A percentile compares a stretch with the other conserved stretches of the same genome.
phyloP scores from a whole-genome alignment of 352 stramenopile species.

The Phytophthora sp. region DNA sequence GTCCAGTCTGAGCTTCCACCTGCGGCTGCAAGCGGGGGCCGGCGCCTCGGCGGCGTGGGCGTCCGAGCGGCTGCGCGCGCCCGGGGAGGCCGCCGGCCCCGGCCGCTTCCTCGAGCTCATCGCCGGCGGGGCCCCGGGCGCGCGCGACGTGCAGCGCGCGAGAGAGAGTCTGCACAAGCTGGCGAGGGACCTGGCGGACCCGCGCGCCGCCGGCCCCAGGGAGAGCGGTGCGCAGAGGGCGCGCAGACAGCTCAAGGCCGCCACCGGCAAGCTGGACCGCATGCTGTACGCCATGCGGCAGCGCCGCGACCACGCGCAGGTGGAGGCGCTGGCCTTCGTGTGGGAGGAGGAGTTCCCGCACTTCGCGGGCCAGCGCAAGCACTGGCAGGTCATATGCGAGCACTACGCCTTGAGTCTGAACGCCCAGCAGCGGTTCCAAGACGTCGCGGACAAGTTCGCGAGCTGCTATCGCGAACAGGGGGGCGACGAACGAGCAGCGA shows the following conservation, averaged over 20 bases:
- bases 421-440: conserved; percentile 53
- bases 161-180: conserved; percentile 28
- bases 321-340: conserved; percentile 58
- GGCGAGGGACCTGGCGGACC: conserved; percentile 26
- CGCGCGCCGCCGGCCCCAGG: conserved; percentile 5
- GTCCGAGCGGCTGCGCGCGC: background rate
- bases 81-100: background rate
- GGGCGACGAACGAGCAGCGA: background rate
- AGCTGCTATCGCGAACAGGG: conserved; percentile 13
- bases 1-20: conserved; percentile 10
- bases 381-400: conserved; percentile 55
- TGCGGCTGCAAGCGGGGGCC: conserved; percentile 5
- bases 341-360: conserved; percentile 64
- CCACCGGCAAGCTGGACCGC: conserved; percentile 56
- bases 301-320: conserved; percentile 40
- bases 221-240: conserved; percentile 42
- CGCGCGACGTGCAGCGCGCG: conserved; percentile 17
- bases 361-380: conserved; percentile 44
- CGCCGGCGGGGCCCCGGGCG: background rate
- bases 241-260: conserved; percentile 54
- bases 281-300: conserved; percentile 43
- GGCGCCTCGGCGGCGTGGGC: background rate
- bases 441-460: conserved; percentile 57
- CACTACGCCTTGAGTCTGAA: conserved; percentile 62
- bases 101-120: conserved; percentile 24